Conservation (phyloP, 1,139 yeast species). For the Kazachstania sp. region DNA sequence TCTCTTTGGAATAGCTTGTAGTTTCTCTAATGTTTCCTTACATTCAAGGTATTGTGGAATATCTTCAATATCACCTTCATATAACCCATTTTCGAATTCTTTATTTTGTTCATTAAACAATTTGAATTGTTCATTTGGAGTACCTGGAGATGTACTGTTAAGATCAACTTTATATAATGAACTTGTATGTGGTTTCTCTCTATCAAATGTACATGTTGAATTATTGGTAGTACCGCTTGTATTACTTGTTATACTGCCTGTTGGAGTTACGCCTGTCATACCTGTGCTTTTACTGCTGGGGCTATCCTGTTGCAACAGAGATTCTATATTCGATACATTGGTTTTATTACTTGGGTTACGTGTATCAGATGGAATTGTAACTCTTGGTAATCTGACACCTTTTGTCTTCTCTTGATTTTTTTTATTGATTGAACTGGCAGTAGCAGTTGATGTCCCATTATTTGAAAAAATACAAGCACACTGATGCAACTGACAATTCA, state of each 20-base stretch:
- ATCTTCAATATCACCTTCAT: conserved; percentile 15
- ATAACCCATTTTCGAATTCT: conserved; percentile 6
- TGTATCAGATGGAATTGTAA: not conserved
- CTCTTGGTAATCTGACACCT: not conserved
- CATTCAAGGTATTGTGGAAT: conserved; percentile 10
- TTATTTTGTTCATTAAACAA: not conserved
- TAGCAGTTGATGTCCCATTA: not conserved
- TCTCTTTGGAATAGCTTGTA: conserved; percentile 10
- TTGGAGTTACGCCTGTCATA: not conserved
- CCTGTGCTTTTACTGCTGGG: too few species aligned
- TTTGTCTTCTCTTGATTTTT: not conserved
- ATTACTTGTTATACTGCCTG: not conserved
- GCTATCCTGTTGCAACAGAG: too few species aligned
- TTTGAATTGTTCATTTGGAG: not conserved
- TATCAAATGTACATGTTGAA: not conserved
- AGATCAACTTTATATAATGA: not conserved
- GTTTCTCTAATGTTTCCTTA: conserved; percentile 11
- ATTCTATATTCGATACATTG: too few species aligned
- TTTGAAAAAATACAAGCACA: conserved; percentile 17
- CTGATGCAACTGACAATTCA: conserved; percentile 22
- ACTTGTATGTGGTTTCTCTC: not conserved
- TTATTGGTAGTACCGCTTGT: not conserved
- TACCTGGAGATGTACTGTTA: not conserved
- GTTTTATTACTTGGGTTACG: too few species aligned
- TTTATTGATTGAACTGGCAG: not conserved